Evolutionary conservation across 768 basidiomycete species (phyloP).

Genomic region (Lactarius vividus): DNA sequence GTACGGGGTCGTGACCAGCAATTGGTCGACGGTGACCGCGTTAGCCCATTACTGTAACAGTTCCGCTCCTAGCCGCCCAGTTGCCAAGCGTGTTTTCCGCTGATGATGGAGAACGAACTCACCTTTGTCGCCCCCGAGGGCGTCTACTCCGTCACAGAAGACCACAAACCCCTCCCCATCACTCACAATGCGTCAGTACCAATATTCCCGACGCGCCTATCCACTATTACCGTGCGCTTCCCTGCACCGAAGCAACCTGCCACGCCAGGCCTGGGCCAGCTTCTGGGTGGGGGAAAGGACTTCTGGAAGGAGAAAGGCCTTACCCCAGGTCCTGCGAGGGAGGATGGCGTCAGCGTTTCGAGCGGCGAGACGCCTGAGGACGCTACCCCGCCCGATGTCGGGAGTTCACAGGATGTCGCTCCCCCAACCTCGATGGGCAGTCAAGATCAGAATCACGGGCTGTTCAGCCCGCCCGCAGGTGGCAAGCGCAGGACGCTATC

Average conservation of each 20-base stretch:
- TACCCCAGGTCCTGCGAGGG: slow-evolving; percentile 27
- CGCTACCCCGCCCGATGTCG: slow-evolving; percentile 37
- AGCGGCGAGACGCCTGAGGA: slow-evolving; percentile 80
- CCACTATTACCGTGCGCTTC: slow-evolving; percentile 61
- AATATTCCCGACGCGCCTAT: slow-evolving; percentile 59
- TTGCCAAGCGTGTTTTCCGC: slow-evolving; percentile 14
- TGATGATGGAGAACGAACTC: slow-evolving; percentile 68
- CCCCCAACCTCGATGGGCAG: slow-evolving; percentile 42
- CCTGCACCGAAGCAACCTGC: slow-evolving; percentile 52
- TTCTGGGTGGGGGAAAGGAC: slow-evolving; percentile 68
- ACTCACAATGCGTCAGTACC: slow-evolving; percentile 40
- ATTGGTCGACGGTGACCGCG: neutral
- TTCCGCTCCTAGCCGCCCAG: slow-evolving; percentile 9
- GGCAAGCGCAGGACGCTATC: slow-evolving; percentile 63
- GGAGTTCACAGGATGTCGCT: slow-evolving; percentile 31
- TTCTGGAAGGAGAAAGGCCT: slow-evolving; percentile 51
- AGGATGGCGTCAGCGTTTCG: slow-evolving; percentile 71
- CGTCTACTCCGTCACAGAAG: slow-evolving; percentile 85
- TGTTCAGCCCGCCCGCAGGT: slow-evolving; percentile 49
- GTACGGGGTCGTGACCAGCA: slow-evolving; percentile 27
- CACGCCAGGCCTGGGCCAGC: slow-evolving; percentile 62
- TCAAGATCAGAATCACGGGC: slow-evolving; percentile 45
- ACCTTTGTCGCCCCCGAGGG: slow-evolving; percentile 89
- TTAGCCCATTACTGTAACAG: neutral
- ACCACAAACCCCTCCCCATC: slow-evolving; percentile 61